Conservation (phyloP, 495 filamentous ascomycete species). For the Aspergillus campestris region DNA sequence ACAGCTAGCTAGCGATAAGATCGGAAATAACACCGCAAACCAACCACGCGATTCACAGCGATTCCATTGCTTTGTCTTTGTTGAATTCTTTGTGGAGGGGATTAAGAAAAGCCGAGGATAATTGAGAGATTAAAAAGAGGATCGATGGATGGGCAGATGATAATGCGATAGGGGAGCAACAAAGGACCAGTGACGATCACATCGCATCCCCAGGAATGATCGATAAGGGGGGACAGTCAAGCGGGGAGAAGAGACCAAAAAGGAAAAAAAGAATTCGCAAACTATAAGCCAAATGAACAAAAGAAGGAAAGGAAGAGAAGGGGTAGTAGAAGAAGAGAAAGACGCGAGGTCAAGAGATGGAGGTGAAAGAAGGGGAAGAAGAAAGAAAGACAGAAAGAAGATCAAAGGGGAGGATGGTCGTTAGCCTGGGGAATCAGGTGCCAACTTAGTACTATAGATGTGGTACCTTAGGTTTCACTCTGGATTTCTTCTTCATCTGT, state of each 20-base stretch:
- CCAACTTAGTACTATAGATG: too few relatives aligned
- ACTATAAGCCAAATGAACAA: neutral
- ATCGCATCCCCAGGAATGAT: conserved; percentile 25
- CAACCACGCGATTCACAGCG: neutral
- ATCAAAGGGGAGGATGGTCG: neutral
- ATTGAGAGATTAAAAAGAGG: conserved; percentile 4
- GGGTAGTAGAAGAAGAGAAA: neutral
- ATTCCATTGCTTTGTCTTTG: neutral
- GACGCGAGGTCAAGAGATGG: neutral
- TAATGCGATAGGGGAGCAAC: conserved; percentile 15
- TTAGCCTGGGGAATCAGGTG: too few relatives aligned
- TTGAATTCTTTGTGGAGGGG: neutral
- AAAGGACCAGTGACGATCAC: conserved; percentile 22
- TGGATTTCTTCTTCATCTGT: too few relatives aligned
- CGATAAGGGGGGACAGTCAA: conserved; percentile 4
- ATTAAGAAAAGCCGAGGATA: conserved; percentile 1
- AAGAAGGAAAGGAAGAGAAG: neutral
- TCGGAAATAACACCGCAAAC: neutral
- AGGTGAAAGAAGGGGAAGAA: neutral
- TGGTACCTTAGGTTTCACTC: too few relatives aligned
- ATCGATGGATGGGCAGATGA: conserved; percentile 7
- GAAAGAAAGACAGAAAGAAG: neutral
- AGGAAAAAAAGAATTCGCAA: conserved; percentile 1
- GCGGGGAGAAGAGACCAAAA: neutral
- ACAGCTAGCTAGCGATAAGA: neutral